phyloP scores from a whole-genome alignment of 768 basidiomycete genomes.

The Amanita jacksonii region DNA sequence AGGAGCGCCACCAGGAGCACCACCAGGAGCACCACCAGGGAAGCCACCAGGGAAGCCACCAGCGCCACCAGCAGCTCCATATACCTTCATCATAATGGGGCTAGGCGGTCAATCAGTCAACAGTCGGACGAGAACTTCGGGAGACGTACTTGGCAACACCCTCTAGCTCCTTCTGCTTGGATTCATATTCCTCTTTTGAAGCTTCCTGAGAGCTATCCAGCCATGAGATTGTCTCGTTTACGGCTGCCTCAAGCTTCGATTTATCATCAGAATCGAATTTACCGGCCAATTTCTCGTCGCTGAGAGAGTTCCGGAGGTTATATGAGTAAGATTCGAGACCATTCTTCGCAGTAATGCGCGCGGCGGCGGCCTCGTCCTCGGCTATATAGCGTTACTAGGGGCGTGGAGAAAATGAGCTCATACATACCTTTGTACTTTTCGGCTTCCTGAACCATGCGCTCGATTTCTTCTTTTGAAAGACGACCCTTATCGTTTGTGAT shows the following conservation, averaged over 20 bases:
- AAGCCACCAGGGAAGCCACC: constrained; percentile 42
- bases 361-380: constrained; percentile 80
- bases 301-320: constrained; percentile 87
- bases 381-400: no score
- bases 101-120: constrained; percentile 15
- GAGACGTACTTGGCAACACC: constrained; percentile 50
- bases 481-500: constrained; percentile 97
- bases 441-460: constrained; percentile 93
- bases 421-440: constrained; percentile 76
- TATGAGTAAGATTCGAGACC: constrained; percentile 89
- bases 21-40: constrained; percentile 44
- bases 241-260: constrained; percentile 67
- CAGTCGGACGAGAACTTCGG: neutral
- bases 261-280: constrained; percentile 88
- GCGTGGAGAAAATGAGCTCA: constrained; percentile 14
- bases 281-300: constrained; percentile 75
- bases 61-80: constrained; percentile 58
- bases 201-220: constrained; percentile 84
- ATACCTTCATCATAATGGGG: constrained; percentile 64
- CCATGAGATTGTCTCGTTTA: constrained; percentile 80
- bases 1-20: constrained; percentile 48
- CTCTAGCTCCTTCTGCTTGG: constrained; percentile 91
- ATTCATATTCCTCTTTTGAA: constrained; percentile 90
- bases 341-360: constrained; percentile 84
- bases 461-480: constrained; percentile 95